Evolutionary conservation across 805 yeast genomes (phyloP), one percentile per base, ranked within the genome.

Genomic region (Starmerella bombi): DNA sequence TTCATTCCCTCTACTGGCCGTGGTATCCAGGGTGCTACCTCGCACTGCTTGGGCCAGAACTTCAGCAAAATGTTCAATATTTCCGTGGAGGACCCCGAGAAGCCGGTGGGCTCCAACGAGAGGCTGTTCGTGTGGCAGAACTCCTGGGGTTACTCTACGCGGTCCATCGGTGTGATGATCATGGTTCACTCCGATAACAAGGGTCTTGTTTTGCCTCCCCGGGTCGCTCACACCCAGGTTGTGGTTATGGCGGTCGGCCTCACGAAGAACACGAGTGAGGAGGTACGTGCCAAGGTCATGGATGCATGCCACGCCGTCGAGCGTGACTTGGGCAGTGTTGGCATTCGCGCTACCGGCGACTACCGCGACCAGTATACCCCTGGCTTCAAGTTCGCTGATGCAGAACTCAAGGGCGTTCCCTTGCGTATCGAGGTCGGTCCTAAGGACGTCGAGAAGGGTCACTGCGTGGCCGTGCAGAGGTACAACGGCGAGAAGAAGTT

Each of bases 21-120:
- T 71, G 99, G 97, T 72, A 91, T 91, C 54, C 99, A 91, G 69
- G 98, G 97, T 65, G 99, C 88, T 46, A 91, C 99, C 28, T 85
- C 96, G 29, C 99, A 91, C 68, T 91, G 86, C 61, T 70, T 91
- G 61, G 99, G 99, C 53, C 93, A 84, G 64, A 91, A 91, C 73
- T 91, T 91, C 70, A 86, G 97, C 52, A 88, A 86, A 69, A 91
- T 91, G 99, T 91, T 91, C 67, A 80, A 83, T 67, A 84, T 91
- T 52, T 67, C 80, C 30, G 98, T 93, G 38, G 98, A 91, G 67
- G 82, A 84, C 63, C 99, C 99, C 52, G 80, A 80, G 45, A 94
- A 94, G 38, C 55, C 69, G 9, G 43, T 36, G 22, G 17, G 31
- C n/a, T 37, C 34, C 35, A 39, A 20, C 18, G 93, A 91, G 58